Base-by-base conservation (phyloP, 768 basidiomycete species). In the Clitopilus passeckerianus region DNA sequence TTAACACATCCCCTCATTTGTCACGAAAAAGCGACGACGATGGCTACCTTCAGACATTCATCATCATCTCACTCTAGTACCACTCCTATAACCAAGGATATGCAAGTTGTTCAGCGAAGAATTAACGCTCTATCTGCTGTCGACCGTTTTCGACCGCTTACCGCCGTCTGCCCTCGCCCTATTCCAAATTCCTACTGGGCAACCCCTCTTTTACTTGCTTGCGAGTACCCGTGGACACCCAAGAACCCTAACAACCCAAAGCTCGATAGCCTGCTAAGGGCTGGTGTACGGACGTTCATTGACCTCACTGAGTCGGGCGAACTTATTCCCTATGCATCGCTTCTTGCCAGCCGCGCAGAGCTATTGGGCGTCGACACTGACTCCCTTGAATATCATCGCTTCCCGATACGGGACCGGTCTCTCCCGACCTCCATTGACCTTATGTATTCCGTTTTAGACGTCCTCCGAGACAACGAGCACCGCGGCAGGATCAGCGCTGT, bases 141-240 rank as follows among this genome's bases (percentile, higher is more conserved):
- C 18, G 57, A 61, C 56, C 55, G 64, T 53, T 43, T 63, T 1
- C 62, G 64, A 27, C 67, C 67, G 23, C 55, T 67, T 43, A 67
- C 60, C 24, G 65, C 65, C 15, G 61, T 60, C 57, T 65, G 67
- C 53, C 66, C 75, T 2, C 83, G 86, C 0, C 90, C 90, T 27
- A 85, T 91, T 67, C 87, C 88, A n/a, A 92, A 92, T 72, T 89
- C 87, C 0, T 91, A 91, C 75, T 92, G 90, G 90, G 90, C 89
- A 0, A 90, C 89, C 0, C 79, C 85, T 0, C 72, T 77, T 10
- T 80, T 92, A 34, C 78, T 91, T 57, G 90, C 90, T 0, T 91
- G 89, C 80, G 90, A 92, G 67, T 91, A 91, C 70, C 90, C 90
- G 0, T 92, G 86, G 84, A 74, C 82, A 16, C 87, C 87, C 4